Evolutionary conservation across 1,139 yeast genomes (phyloP).

Genomic region (Yamadazyma songkhlaensis): DNA sequence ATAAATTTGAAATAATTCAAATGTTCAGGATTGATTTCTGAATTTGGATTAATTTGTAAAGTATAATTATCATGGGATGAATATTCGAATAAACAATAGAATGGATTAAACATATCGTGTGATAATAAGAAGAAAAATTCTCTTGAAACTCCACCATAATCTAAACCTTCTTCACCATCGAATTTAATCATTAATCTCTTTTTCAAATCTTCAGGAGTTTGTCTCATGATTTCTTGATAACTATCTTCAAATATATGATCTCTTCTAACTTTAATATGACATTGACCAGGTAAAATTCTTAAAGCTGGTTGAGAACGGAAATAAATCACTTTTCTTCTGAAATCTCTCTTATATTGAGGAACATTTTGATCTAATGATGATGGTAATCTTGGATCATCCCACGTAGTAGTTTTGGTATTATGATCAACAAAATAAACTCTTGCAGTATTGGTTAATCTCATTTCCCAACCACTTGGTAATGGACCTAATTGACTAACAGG

Average conservation of each 20-base stretch:
- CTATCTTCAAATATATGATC: slow-evolving; percentile 96
- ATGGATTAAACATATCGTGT: slow-evolving; percentile 98
- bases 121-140: slow-evolving; percentile 94
- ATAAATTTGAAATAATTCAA: slow-evolving; percentile 95
- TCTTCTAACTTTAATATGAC: slow-evolving; percentile 96
- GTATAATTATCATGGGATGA: slow-evolving; percentile 98
- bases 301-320: slow-evolving; percentile 98
- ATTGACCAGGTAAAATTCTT: slow-evolving; percentile 96
- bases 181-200: slow-evolving; percentile 96
- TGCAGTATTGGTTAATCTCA: slow-evolving; percentile 98
- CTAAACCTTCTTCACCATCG: slow-evolving; percentile 99
- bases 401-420: slow-evolving; percentile 96
- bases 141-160: slow-evolving; percentile 98
- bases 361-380: slow-evolving; percentile 96
- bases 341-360: slow-evolving; percentile 98
- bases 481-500: slow-evolving; percentile 99
- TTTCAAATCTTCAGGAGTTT: slow-evolving; percentile 95
- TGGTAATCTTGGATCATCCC: slow-evolving; percentile 99
- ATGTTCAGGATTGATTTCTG: slow-evolving; percentile 98
- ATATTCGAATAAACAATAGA: slow-evolving; percentile 93
- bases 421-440: slow-evolving; percentile 98
- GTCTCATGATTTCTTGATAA: slow-evolving; percentile 97
- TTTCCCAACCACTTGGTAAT: slow-evolving; percentile 98
- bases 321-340: slow-evolving; percentile 93
- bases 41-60: slow-evolving; percentile 93